A percentile compares a stretch with the other conserved stretches of the same genome.
Evolutionary conservation across 2,329 filamentous ascomycete species (phyloP).

Genomic region (Fusarium neocosmosporiellum): DNA sequence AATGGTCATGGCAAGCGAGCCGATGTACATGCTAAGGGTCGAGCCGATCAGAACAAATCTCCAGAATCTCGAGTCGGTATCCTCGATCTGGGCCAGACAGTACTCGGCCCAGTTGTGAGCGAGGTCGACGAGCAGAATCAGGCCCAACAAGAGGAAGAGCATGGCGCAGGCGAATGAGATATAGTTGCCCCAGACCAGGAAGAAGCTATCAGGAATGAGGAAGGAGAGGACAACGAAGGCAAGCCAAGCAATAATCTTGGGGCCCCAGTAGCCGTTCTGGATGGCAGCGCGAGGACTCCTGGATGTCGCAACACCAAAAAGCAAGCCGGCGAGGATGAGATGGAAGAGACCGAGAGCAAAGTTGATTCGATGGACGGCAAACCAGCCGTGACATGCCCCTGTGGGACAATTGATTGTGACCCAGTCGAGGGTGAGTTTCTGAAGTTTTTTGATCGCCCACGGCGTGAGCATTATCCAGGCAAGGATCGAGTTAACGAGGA

Average conservation of each 20-base stretch:
- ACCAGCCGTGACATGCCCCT: conserved; percentile 92
- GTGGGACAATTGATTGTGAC: conserved; percentile 94
- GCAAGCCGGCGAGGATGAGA: conserved; percentile 82
- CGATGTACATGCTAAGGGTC: conserved; percentile 92
- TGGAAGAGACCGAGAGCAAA: conserved; percentile 97
- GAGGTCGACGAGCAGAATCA: conserved; percentile 92
- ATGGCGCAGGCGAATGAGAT: conserved; percentile 89
- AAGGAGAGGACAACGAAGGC: conserved; percentile 90
- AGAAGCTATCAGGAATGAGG: conserved; percentile 94
- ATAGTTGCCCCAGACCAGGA: conserved; percentile 96
- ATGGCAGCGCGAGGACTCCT: conserved; percentile 88
- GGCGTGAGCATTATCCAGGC: conserved; percentile 99
- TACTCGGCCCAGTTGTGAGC: conserved; percentile 98
- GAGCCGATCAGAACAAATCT: conserved; percentile 89
- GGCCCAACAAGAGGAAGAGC: conserved; percentile 90
- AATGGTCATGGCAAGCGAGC: conserved; percentile 91
- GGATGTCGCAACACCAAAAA: conserved; percentile 88
- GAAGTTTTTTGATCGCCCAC: conserved; percentile 96
- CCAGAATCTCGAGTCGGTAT: conserved; percentile 87
- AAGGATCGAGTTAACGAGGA: conserved; percentile 95
- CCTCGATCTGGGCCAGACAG: conserved; percentile 92
- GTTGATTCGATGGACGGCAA: conserved; percentile 97
- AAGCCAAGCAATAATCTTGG: conserved; percentile 92
- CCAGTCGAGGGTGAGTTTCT: conserved; percentile 92
- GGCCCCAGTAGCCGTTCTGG: conserved; percentile 99